Conservation (phyloP, 257 asterid genomes). For the Ligustrum vulgare region DNA sequence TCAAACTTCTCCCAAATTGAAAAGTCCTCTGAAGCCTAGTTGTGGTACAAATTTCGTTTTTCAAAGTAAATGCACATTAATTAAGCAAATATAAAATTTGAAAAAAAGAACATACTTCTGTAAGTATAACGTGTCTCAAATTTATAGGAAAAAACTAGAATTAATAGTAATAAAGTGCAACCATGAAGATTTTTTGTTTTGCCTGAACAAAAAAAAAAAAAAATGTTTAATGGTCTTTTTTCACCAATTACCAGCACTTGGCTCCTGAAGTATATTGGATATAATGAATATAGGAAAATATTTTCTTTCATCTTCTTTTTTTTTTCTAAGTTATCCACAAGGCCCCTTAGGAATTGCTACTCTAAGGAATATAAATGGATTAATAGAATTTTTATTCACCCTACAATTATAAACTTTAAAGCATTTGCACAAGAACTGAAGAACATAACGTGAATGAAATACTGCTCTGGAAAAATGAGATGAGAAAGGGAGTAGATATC, state of each 20-base stretch:
- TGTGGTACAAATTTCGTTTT: neutral
- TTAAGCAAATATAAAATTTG: neutral
- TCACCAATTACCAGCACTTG: neutral
- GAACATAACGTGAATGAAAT: neutral
- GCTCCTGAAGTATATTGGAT: neutral
- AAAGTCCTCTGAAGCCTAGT: neutral
- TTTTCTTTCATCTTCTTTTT: neutral
- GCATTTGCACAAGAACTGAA: neutral
- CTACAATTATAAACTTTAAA: neutral
- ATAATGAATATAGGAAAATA: too few species aligned
- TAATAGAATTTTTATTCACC: neutral
- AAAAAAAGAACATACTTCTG: neutral
- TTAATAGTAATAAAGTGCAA: neutral
- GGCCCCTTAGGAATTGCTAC: constrained; percentile 9
- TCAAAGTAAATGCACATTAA: neutral
- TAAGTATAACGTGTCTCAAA: neutral
- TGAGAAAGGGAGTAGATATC: neutral
- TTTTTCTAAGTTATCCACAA: neutral
- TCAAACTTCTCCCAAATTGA: neutral
- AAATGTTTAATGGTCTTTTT: neutral
- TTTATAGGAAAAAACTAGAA: neutral
- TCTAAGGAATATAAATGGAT: neutral
- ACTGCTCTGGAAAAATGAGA: neutral
- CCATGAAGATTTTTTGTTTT: neutral
- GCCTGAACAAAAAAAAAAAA: neutral